These are phyloP conservation scores for Lipomyces yamanashiensis DNA, from an alignment of 805 yeast species.

Conservation along the genomic window DNA sequence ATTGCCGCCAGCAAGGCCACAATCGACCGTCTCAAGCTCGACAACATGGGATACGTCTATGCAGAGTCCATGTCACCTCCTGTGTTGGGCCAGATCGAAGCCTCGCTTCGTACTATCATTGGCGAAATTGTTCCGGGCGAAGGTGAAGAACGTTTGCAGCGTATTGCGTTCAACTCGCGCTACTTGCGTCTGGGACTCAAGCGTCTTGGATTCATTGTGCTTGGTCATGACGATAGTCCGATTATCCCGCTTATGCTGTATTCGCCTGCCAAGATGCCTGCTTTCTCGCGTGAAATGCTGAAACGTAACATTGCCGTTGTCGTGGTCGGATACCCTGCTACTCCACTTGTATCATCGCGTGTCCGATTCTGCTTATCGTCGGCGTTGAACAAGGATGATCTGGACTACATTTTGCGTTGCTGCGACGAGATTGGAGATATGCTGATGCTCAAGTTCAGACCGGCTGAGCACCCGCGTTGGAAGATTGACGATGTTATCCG, in stretches of 20 bases:
- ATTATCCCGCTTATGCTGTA: constrained; percentile 87
- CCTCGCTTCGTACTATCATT: constrained; percentile 75
- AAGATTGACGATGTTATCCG: constrained; percentile 74
- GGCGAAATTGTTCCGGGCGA: constrained; percentile 91
- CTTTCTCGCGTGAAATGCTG: constrained; percentile 80
- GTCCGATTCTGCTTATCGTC: constrained; percentile 92
- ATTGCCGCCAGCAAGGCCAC: constrained; percentile 74
- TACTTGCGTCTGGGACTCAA: constrained; percentile 88
- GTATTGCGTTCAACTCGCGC: constrained; percentile 95
- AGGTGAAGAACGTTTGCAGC: constrained; percentile 85
- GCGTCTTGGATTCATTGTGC: constrained; percentile 89
- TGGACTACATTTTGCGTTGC: constrained; percentile 75
- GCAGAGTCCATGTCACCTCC: constrained; percentile 84
- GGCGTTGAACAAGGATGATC: constrained; percentile 90
- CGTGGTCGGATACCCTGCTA: constrained; percentile 97
- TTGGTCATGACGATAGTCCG: constrained; percentile 96
- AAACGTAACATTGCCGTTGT: constrained; percentile 88
- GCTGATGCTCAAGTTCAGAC: constrained; percentile 72
- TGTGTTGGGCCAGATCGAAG: constrained; percentile 81
- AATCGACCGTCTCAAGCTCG: constrained; percentile 74
- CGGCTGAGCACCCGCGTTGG: constrained; percentile 73
- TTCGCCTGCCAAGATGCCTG: constrained; percentile 94
- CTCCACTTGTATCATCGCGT: constrained; percentile 86
- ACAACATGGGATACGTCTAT: constrained; percentile 71
- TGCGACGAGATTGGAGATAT: constrained; percentile 79